Percentiles rank a stretch among this genome's conserved stretches.
These are phyloP conservation scores for Aureobasidium subglaciale DNA, from an alignment of 2,329 filamentous ascomycete genomes.

Conservation along the genomic window DNA sequence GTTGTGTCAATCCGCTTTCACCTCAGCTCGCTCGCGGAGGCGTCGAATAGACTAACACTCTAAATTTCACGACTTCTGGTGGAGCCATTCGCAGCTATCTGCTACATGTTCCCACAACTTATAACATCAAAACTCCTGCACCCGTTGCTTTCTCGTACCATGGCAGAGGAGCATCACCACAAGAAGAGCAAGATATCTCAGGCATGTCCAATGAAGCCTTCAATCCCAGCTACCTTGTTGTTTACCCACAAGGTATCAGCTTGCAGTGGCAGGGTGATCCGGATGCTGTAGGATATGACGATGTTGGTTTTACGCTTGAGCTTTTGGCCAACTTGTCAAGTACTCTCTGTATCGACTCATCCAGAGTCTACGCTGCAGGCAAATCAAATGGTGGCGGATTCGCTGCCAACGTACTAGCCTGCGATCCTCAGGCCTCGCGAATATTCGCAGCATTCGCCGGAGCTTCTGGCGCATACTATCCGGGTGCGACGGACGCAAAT, in stretches of 20 bases:
- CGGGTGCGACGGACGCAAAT: constrained; percentile 19
- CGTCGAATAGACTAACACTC: constrained; percentile 18
- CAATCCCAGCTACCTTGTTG: constrained; percentile 38
- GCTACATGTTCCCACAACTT: constrained; percentile 34
- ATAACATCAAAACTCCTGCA: constrained; percentile 30
- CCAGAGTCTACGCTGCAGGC: constrained; percentile 38
- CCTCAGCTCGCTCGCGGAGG: constrained; percentile 19
- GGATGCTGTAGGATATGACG: constrained; percentile 33
- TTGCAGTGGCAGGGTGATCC: constrained; percentile 38
- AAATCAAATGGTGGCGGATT: constrained; percentile 51
- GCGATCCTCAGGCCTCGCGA: constrained; percentile 34
- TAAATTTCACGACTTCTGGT: constrained; percentile 19
- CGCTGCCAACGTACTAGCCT: constrained; percentile 40
- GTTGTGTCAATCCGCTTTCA: constrained; percentile 21
- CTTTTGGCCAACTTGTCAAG: constrained; percentile 33
- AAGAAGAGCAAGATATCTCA: constrained; percentile 36
- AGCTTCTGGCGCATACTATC: constrained; percentile 42
- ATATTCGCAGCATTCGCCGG: constrained; percentile 46
- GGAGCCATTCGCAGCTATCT: constrained; percentile 29
- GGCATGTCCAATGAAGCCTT: constrained; percentile 40
- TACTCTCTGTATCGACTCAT: constrained; percentile 38
- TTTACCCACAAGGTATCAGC: constrained; percentile 38
- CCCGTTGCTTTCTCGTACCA: constrained; percentile 45
- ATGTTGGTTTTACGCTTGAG: constrained; percentile 38
- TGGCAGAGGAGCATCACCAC: constrained; percentile 33